A percentile compares a stretch with the other conserved stretches of the same genome.
Conservation (phyloP, 768 basidiomycete genomes). For the Galerina sulciceps region DNA sequence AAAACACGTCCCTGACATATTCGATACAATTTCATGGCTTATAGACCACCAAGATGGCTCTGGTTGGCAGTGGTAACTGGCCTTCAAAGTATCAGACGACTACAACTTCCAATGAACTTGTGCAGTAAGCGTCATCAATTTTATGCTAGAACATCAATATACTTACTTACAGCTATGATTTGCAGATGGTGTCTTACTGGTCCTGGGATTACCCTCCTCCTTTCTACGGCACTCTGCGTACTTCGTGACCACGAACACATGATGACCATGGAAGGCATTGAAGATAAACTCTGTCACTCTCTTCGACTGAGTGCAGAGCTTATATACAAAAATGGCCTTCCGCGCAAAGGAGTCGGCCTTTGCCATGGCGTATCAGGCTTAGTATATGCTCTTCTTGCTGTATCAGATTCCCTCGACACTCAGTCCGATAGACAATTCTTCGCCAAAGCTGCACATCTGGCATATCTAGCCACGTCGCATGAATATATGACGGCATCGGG, state of each 20-base stretch:
- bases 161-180: background rate
- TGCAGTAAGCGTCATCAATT: slow-evolving; percentile 45
- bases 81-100: slow-evolving; percentile 42
- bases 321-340: slow-evolving; percentile 51
- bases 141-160: background rate
- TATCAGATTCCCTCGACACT: slow-evolving; percentile 41
- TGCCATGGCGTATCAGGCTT: slow-evolving; percentile 62
- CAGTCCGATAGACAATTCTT: slow-evolving; percentile 30
- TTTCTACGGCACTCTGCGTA: slow-evolving; percentile 46
- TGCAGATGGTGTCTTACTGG: slow-evolving; percentile 66
- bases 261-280: slow-evolving; percentile 25
- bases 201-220: slow-evolving; percentile 49
- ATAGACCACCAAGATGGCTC: slow-evolving; percentile 43
- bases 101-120: slow-evolving; percentile 38
- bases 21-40: slow-evolving; percentile 53
- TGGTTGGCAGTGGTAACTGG: slow-evolving; percentile 55
- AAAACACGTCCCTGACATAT: slow-evolving; percentile 43
- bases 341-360: slow-evolving; percentile 60
- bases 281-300: slow-evolving; percentile 32
- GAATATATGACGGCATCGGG: slow-evolving; percentile 36
- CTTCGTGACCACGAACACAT: slow-evolving; percentile 23
- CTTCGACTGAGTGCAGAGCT: slow-evolving; percentile 43
- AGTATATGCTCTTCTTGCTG: slow-evolving; percentile 56
- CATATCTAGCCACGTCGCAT: slow-evolving; percentile 44
- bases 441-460: slow-evolving; percentile 50